Evolutionary conservation across 1,284 basidiomycete genomes (phyloP).

Genomic region (Sphagnurus paluster): DNA sequence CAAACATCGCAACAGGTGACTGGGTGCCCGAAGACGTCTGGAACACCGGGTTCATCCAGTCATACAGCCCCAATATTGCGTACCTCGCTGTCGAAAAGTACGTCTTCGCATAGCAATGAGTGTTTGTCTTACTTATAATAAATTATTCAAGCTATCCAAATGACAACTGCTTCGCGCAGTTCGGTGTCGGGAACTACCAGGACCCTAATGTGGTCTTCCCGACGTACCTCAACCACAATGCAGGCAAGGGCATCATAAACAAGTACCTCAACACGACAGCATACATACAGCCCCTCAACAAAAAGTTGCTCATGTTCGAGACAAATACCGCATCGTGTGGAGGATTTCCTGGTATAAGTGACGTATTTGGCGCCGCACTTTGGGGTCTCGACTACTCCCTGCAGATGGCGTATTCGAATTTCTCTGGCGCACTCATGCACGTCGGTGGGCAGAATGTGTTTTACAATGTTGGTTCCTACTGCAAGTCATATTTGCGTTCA

Average conservation of each 20-base stretch:
- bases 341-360: constrained; percentile 74
- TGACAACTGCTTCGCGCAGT: constrained; percentile 15
- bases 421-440: constrained; percentile 58
- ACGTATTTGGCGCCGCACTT: constrained; percentile 70
- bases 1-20: constrained; percentile 45
- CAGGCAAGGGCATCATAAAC: constrained; percentile 43
- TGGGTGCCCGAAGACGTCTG: constrained; percentile 47
- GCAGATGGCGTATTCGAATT: constrained; percentile 62
- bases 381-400: constrained; percentile 72
- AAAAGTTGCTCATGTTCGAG: constrained; percentile 73
- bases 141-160: constrained; percentile 14
- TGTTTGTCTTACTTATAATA: neutral
- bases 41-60: constrained; percentile 45
- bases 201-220: constrained; percentile 12
- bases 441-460: constrained; percentile 67
- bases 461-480: constrained; percentile 53
- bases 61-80: constrained; percentile 37
- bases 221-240: constrained; percentile 57
- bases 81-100: constrained; percentile 52
- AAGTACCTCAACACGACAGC: constrained; percentile 51
- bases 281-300: constrained; percentile 45
- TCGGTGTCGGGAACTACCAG: constrained; percentile 4
- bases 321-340: constrained; percentile 83
- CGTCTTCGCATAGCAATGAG: constrained; percentile 11
- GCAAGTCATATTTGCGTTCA: neutral